A percentile compares a stretch with the other conserved stretches of the same genome.
phyloP scores from a whole-genome alignment of 768 basidiomycete species.

The Agaricus subrufescens region DNA sequence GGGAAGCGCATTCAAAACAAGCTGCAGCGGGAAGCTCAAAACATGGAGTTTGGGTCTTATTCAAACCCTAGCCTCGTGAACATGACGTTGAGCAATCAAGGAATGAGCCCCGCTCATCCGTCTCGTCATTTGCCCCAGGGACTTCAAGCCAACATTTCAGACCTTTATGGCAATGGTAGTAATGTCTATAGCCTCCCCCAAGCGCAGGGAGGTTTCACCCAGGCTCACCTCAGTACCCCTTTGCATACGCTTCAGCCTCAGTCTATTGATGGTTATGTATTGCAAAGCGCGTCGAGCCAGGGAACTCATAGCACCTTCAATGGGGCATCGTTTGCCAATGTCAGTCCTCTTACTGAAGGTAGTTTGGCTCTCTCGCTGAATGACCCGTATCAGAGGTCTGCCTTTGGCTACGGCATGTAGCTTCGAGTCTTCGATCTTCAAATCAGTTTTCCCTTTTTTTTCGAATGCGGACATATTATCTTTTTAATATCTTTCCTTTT shows the following conservation, averaged over 20 bases:
- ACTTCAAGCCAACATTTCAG: constrained; percentile 54
- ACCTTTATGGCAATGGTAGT: constrained; percentile 61
- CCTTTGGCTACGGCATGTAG: constrained; percentile 82
- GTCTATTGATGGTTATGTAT: constrained; percentile 76
- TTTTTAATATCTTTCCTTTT: constrained; percentile 31
- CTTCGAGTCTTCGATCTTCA: constrained; percentile 16
- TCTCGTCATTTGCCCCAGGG: constrained; percentile 55
- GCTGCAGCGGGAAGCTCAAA: constrained; percentile 89
- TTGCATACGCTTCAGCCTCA: constrained; percentile 63
- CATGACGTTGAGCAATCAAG: constrained; percentile 54
- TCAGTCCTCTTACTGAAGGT: constrained; percentile 49
- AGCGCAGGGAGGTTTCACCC: constrained; percentile 51
- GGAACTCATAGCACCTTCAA: constrained; percentile 57
- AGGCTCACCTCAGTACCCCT: constrained; percentile 48
- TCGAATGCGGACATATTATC: constrained; percentile 30
- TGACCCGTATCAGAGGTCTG: constrained; percentile 73
- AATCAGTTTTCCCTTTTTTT: constrained; percentile 6
- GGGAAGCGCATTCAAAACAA: constrained; percentile 99
- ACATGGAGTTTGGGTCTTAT: constrained; percentile 55
- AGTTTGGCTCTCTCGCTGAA: constrained; percentile 51
- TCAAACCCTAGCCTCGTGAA: constrained; percentile 59
- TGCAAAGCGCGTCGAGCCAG: constrained; percentile 68
- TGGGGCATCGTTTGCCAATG: constrained; percentile 43
- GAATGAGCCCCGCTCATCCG: constrained; percentile 39
- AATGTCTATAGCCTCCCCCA: constrained; percentile 58